Evolutionary conservation across 164 flowering plant species (phyloP).

Genomic region (Liriodendron chinense): DNA sequence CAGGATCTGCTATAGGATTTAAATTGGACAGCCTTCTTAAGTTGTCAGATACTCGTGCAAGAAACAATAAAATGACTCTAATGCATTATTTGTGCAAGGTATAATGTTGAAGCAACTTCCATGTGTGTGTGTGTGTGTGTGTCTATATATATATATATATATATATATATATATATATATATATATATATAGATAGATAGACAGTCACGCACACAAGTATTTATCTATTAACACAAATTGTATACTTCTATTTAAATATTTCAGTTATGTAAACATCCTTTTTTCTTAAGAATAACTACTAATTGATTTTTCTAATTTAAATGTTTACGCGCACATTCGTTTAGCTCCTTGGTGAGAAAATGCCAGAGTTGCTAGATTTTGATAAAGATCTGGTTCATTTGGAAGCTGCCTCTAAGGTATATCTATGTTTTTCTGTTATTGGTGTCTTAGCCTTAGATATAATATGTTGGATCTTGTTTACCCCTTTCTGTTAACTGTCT

Average conservation of each 20-base stretch:
- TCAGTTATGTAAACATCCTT: background rate
- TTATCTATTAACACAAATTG: no score
- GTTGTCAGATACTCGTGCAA: conserved; percentile 96
- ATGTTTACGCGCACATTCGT: background rate
- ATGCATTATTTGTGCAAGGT: conserved; percentile 99
- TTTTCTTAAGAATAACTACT: background rate
- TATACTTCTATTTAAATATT: no score
- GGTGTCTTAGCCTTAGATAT: background rate
- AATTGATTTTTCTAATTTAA: background rate
- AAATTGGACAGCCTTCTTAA: conserved; percentile 98
- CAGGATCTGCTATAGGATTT: conserved; percentile 98
- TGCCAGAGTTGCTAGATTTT: conserved; percentile 94
- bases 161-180: no score
- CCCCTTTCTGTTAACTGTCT: background rate
- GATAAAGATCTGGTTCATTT: conserved; percentile 84
- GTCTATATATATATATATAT: no score
- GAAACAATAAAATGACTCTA: conserved; percentile 92
- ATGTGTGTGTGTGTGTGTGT: background rate
- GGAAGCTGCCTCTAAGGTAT: conserved; percentile 94
- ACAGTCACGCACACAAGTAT: no score
- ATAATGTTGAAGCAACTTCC: conserved; percentile 8
- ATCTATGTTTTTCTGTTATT: background rate
- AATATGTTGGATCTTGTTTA: background rate
- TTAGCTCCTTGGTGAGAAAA: conserved; percentile 84
- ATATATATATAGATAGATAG: no score